A percentile compares a stretch with the other conserved stretches of the same genome.
phyloP scores from a whole-genome alignment of 768 basidiomycete species.

The Mycena albidolilacea region DNA sequence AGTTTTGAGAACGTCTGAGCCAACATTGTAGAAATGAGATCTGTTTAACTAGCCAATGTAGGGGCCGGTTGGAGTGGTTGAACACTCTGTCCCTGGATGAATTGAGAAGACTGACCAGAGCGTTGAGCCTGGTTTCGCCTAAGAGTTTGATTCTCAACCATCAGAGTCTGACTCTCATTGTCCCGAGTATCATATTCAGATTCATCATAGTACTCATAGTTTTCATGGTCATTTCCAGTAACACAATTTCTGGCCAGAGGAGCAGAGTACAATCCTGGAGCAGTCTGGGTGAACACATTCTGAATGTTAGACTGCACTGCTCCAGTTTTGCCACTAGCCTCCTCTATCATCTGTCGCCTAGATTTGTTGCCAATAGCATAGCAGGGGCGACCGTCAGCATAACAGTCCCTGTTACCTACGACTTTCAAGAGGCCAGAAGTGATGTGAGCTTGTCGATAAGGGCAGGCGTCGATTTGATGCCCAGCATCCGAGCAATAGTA shows the following conservation, averaged over 20 bases:
- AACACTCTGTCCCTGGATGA: not conserved
- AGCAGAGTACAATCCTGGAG: not conserved
- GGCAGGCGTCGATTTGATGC: not conserved
- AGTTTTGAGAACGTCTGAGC: not conserved
- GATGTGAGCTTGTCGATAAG: not conserved
- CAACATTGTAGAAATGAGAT: too few species aligned
- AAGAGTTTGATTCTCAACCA: not conserved
- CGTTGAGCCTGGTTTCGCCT: not conserved
- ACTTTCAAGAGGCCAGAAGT: not conserved
- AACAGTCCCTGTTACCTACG: not conserved
- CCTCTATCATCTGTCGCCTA: not conserved
- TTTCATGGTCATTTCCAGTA: not conserved
- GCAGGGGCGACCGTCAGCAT: not conserved
- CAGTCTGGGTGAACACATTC: not conserved
- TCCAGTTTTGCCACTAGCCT: not conserved
- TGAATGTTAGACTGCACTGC: not conserved
- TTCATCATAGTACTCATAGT: not conserved
- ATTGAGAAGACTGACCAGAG: not conserved
- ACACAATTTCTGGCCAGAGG: not conserved
- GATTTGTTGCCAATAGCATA: not conserved
- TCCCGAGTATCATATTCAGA: not conserved
- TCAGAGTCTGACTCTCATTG: not conserved
- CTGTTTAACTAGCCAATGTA: not conserved
- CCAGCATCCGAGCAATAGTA: not conserved
- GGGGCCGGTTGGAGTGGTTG: conserved; percentile 2